phyloP scores from a whole-genome alignment of 2,329 filamentous ascomycete genomes.

The Dryadomyces quercus-mongolicae region DNA sequence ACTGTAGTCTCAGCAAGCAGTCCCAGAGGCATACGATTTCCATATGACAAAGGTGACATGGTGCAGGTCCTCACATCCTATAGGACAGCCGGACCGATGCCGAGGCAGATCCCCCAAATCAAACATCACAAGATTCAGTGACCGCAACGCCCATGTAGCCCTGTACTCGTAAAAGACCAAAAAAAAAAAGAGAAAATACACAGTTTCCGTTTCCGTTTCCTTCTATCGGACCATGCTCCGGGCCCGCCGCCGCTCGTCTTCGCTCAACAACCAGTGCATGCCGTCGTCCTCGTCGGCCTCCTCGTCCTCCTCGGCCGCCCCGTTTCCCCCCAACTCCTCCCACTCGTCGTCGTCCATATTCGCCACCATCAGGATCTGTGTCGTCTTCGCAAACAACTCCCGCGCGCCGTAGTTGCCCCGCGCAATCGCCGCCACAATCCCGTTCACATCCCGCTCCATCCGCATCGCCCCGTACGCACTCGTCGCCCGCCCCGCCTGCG shows the following conservation, averaged over 20 bases:
- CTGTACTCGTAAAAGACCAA: no score
- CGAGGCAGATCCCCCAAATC: no score
- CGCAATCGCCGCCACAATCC: constrained; percentile 56
- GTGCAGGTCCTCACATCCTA: no score
- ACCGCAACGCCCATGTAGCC: no score
- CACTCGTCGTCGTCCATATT: constrained; percentile 96
- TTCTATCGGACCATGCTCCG: constrained; percentile 50
- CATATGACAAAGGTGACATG: no score
- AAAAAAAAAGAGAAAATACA: no score
- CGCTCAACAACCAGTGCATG: constrained; percentile 58
- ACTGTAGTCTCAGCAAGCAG: no score
- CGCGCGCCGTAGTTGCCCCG: constrained; percentile 65
- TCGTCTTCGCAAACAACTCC: constrained; percentile 63
- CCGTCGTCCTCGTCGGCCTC: constrained; percentile 18
- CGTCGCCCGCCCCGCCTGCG: constrained; percentile 66
- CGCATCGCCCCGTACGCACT: constrained; percentile 71
- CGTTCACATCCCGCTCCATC: constrained; percentile 73
- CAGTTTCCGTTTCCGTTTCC: no score
- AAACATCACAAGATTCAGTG: no score
- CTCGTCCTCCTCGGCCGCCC: constrained; percentile 16
- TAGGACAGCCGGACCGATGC: no score
- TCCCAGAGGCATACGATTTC: no score
- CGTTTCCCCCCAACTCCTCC: constrained; percentile 49
- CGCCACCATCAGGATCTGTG: constrained; percentile 73
- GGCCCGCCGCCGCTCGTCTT: constrained; percentile 62